These are phyloP conservation scores for Mucor lusitanicus DNA, from an alignment of 371 early-diverging fungal genomes.

Conservation along the genomic window DNA sequence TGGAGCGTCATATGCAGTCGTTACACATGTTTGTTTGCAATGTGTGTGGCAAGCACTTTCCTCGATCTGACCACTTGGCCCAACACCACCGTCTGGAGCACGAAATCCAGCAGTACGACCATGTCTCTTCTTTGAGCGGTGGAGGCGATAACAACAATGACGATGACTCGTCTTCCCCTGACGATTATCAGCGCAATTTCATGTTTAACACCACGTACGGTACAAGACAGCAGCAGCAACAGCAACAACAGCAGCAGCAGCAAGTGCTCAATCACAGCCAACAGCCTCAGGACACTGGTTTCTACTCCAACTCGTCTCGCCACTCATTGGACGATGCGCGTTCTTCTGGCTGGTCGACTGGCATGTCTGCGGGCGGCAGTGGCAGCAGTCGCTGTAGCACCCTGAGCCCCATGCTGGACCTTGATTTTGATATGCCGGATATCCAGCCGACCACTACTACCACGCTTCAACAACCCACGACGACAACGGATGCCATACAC, in stretches of 20 bases:
- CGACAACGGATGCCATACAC: background rate
- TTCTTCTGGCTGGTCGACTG: slow-evolving; percentile 20
- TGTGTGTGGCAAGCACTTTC: slow-evolving; percentile 25
- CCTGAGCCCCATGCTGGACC: slow-evolving; percentile 30
- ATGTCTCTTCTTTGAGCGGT: background rate
- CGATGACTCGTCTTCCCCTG: slow-evolving; percentile 19
- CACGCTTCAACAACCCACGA: background rate
- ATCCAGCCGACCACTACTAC: background rate
- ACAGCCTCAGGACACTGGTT: background rate
- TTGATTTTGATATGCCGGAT: slow-evolving; percentile 34
- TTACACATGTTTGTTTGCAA: slow-evolving; percentile 56
- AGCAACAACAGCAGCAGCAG: background rate
- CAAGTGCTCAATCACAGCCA: slow-evolving; percentile 7
- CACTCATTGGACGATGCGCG: slow-evolving; percentile 18
- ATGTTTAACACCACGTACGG: background rate
- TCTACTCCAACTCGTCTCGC: slow-evolving; percentile 10
- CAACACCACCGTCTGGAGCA: slow-evolving; percentile 26
- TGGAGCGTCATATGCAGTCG: slow-evolving; percentile 80
- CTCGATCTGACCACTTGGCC: slow-evolving; percentile 12
- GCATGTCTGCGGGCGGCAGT: slow-evolving; percentile 10
- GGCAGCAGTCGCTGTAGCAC: slow-evolving; percentile 36
- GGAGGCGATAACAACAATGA: slow-evolving; percentile 17
- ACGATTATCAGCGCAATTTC: slow-evolving; percentile 4
- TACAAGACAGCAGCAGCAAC: background rate
- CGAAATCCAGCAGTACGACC: slow-evolving; percentile 8